Base-by-base conservation (phyloP, 2,329 filamentous ascomycete species). In the Xylaria sp. region DNA sequence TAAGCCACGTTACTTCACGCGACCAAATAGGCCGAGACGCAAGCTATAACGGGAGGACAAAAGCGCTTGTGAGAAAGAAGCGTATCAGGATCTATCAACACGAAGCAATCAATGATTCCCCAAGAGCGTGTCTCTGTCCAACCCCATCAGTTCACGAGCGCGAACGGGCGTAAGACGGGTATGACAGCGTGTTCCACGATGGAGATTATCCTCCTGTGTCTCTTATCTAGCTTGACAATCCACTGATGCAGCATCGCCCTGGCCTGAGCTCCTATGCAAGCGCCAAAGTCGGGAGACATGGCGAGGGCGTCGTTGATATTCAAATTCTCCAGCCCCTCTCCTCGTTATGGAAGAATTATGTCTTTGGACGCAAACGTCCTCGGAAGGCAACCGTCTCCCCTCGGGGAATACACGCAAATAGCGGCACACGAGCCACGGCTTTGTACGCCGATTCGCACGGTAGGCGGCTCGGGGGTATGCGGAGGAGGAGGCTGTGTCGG, bases 381-480 rank as follows among this genome's bases (percentile, higher is more conserved):
- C 25, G 5, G n/a, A 55, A 32, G 4, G 23, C 18, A 1, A 47
- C 8, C 27, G n/a, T 27, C 12, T 16, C 16, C 27, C 23, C n/a
- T 35, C 21, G 29, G 23, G 12, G n/a, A 40, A 16, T 63, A 9
- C 18, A 37, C 51, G 18, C 13, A 13, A 9, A 23, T 50, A 5
- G n/a, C 18, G n/a, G 27, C 29, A 37, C 35, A 44, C 50, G 27
- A 40, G 6, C 23, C 23, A 40, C 27, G n/a, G 21, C 21, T 44
- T 42, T 29, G 58, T 61, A 50, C 58, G 27, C 50, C 32, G 29
- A 13, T 44, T 51, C 8, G 27, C 27, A 53, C 12, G n/a, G 27
- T 27, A 13, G 8, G 5, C 18, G 13, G 13, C 8, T 6, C 35
- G 29, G 23, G 29, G 6, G 2, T 21, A 16, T 16, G 42, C 42